Conservation (phyloP, 306 rosid genomes). For the Castanea crenata region DNA sequence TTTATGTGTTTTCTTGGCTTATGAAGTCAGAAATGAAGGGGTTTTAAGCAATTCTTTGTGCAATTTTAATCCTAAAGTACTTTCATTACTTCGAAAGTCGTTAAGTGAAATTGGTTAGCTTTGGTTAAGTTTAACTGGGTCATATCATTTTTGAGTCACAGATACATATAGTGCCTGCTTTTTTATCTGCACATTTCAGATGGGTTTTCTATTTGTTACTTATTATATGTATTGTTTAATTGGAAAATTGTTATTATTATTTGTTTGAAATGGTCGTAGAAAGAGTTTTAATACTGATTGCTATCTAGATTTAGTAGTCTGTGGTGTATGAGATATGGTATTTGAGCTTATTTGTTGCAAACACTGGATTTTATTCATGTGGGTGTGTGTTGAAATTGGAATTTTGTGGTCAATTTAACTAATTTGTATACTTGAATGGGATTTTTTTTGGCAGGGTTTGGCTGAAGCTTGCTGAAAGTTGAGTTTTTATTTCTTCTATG, state of each 20-base stretch:
- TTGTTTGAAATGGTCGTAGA: not conserved
- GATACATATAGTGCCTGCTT: not conserved
- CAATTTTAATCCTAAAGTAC: slow-evolving; percentile 9
- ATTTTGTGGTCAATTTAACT: slow-evolving; percentile 2
- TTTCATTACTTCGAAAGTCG: not conserved
- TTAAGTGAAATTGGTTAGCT: not conserved
- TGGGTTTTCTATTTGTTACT: slow-evolving; percentile 1
- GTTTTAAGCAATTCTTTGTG: slow-evolving; percentile 18
- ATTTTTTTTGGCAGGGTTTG: slow-evolving; percentile 70
- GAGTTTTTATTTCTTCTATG: slow-evolving; percentile 12
- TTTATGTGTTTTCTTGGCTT: slow-evolving; percentile 11
- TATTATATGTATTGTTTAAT: not conserved
- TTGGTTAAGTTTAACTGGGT: not conserved
- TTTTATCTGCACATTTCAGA: not conserved
- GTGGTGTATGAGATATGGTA: not conserved
- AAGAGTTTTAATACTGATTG: slow-evolving; percentile 6
- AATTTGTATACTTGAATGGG: slow-evolving; percentile 8
- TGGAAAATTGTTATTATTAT: not conserved
- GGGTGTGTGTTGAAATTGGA: not conserved
- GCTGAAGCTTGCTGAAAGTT: slow-evolving; percentile 51
- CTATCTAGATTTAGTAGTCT: not conserved
- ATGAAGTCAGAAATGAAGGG: slow-evolving; percentile 22
- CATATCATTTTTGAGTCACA: not conserved
- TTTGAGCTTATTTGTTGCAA: slow-evolving; percentile 3
- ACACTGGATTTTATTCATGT: not conserved